phyloP scores from a whole-genome alignment of 78 protist genomes.

The Dictyostelium purpureum region DNA sequence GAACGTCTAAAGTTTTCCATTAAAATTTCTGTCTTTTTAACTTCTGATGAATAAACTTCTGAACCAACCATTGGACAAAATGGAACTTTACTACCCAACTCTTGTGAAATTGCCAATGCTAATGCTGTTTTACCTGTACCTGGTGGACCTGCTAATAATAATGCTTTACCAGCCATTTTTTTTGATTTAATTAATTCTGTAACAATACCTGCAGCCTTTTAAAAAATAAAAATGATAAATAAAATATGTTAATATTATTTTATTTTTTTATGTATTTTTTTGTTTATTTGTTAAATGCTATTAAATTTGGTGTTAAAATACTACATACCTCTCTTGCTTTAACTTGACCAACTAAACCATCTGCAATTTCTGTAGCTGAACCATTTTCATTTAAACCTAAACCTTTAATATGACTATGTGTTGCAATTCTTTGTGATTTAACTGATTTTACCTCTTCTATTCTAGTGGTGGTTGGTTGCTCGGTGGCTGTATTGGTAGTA shows the following conservation, averaged over 20 bases:
- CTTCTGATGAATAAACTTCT: slow-evolving; percentile 97
- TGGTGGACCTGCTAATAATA: slow-evolving; percentile 99
- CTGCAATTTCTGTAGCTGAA: slow-evolving; percentile 83
- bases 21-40: slow-evolving; percentile 98
- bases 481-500: not conserved
- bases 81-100: slow-evolving; percentile 99
- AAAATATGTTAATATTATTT: not conserved
- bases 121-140: slow-evolving; percentile 99
- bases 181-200: slow-evolving; percentile 97
- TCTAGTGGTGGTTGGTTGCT: not conserved
- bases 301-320: not conserved
- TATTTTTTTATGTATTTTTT: too few relatives aligned
- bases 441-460: slow-evolving; percentile 95
- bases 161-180: slow-evolving; percentile 99
- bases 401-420: slow-evolving; percentile 99
- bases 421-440: slow-evolving; percentile 92
- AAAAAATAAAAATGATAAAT: not conserved
- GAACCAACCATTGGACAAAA: slow-evolving; percentile 99
- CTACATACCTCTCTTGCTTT: slow-evolving; percentile 96
- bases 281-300: not conserved
- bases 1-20: slow-evolving; percentile 99
- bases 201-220: slow-evolving; percentile 97
- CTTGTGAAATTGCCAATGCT: slow-evolving; percentile 98
- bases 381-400: slow-evolving; percentile 98
- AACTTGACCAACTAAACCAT: slow-evolving; percentile 99